Evolutionary conservation across 1,284 basidiomycete species (phyloP).

Genomic region (Boletus sp.): DNA sequence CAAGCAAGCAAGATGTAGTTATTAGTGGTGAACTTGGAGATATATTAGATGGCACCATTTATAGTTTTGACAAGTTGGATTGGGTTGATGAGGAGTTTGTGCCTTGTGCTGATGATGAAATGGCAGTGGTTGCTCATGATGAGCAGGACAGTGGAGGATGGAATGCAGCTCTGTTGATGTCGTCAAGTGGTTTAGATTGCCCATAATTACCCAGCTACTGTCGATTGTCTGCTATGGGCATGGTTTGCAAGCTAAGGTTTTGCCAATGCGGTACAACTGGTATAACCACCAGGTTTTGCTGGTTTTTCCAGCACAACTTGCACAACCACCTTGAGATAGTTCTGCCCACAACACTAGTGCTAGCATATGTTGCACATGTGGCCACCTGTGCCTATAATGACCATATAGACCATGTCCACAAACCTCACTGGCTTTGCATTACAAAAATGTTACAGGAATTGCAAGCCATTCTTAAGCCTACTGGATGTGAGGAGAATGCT

Average conservation of each 20-base stretch:
- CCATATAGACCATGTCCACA: not conserved
- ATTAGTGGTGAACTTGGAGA: no score
- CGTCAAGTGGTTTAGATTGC: not conserved
- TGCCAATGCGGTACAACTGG: not conserved
- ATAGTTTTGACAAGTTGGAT: not conserved
- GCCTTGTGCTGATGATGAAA: not conserved
- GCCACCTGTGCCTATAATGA: not conserved
- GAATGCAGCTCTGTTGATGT: not conserved
- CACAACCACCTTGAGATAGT: not conserved
- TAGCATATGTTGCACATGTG: not conserved
- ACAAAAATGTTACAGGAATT: not conserved
- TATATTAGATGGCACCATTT: no score
- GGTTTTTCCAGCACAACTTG: no score
- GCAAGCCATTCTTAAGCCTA: not conserved
- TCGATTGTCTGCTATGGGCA: no score
- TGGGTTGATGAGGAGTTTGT: not conserved
- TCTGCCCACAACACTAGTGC: not conserved
- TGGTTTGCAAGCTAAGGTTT: not conserved
- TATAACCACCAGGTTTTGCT: no score
- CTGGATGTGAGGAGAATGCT: not conserved
- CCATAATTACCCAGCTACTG: not conserved
- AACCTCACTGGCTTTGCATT: not conserved
- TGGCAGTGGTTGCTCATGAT: not conserved
- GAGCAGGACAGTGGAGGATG: not conserved
- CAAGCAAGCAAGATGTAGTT: not conserved